Evolutionary conservation across 768 basidiomycete genomes (phyloP).

Genomic region (Pholiota microspora): DNA sequence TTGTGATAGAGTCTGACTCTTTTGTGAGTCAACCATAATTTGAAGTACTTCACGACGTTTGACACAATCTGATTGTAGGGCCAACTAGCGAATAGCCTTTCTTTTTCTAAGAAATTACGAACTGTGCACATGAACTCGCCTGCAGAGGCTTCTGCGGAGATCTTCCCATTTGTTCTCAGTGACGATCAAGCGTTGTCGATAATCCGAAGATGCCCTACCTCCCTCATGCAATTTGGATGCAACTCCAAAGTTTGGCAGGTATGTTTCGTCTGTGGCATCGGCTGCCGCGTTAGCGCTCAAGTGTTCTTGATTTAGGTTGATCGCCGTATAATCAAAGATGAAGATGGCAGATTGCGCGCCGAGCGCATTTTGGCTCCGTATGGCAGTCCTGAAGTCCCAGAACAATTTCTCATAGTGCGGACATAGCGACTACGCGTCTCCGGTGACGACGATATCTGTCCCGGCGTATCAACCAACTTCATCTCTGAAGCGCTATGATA

Average conservation of each 20-base stretch:
- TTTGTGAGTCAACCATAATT: conserved; percentile 36
- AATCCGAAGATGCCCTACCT: conserved; percentile 46
- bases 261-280: conserved; percentile 11
- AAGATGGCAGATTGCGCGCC: conserved; percentile 34
- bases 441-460: neutral
- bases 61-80: conserved; percentile 28
- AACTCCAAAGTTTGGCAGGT: conserved; percentile 75
- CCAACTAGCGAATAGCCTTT: conserved; percentile 38
- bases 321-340: conserved; percentile 32
- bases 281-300: neutral
- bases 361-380: conserved; percentile 42
- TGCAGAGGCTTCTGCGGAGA: conserved; percentile 24
- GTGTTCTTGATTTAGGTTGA: conserved; percentile 38
- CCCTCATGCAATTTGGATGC: conserved; percentile 62
- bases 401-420: conserved; percentile 68
- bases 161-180: conserved; percentile 27
- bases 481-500: too few species aligned
- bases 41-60: neutral
- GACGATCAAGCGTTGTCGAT: conserved; percentile 40
- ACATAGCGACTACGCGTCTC: conserved; percentile 30
- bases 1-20: conserved; percentile 46
- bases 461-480: neutral
- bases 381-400: conserved; percentile 67
- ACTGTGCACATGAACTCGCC: conserved; percentile 63
- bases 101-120: conserved; percentile 44